Base-by-base conservation (phyloP, 148 eudicot species). In the Limonium bicolor region DNA sequence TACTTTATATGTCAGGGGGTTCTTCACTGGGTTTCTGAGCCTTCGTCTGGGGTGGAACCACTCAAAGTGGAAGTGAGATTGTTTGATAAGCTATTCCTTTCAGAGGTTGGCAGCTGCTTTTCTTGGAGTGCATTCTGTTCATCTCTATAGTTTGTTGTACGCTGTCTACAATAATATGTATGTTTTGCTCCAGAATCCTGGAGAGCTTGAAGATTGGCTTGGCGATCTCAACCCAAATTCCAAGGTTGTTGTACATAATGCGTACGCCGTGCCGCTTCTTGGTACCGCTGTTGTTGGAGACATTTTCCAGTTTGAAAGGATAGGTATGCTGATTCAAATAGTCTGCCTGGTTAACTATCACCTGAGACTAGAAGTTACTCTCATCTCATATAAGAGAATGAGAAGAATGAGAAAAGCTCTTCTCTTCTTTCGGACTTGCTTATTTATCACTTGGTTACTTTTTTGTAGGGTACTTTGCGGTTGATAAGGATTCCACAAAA, bases 1-100 rank as follows among this genome's bases (percentile, higher is more conserved):
- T 12, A 2, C 38, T 36, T 30, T 32, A 30, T 20, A 54, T 0
- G 54, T 27, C 65, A 80, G 92, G 97, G 97, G 19, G 96, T 88
- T 41, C 81, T 90, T 50, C 97, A 90, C 56, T 90, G 97, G 97
- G 87, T 84, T 43, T 70, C 85, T 28, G 82, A 77, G 58, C 73
- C 81, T 67, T 65, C 93, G 44, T 67, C 76, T 16, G 95, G 86
- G 45, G 74, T 81, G 44, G 65, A 85, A 40, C 99, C 99, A 18
- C 69, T 90, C 42, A 78, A 73, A 56, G 82, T 90, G 54, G 94
- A 90, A 72, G 95, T 90, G 54, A 68, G 99, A 71, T 57, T 90
- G 54, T 85, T 85, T 48, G 95, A 90, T 27, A 90, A 52, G 61
- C 60, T 90, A 32, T 90, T 90, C 63, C 65, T 41, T 38, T 84